Conservation (phyloP, 225 moss, liverwort and hornwort genomes). For the Takakia lepidozioides region DNA sequence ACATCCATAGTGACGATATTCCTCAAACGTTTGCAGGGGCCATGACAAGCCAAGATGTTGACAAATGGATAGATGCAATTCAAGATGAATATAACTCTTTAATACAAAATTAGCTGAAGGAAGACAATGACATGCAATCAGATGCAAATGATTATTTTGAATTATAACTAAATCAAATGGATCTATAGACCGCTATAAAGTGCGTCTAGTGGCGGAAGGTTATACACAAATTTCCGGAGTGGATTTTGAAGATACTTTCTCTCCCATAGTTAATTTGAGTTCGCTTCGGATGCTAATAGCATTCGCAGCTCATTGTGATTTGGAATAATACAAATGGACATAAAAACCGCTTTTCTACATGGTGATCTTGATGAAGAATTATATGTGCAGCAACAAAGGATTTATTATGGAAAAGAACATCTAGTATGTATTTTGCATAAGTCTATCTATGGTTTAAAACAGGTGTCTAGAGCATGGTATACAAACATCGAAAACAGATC, state of each 20-base stretch:
- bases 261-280: background rate
- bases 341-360: slow-evolving; percentile 4
- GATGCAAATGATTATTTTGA: background rate
- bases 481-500: background rate
- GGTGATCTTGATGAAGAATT: background rate
- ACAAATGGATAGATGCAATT: background rate
- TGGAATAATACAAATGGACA: background rate
- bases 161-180: background rate
- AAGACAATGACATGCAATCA: background rate
- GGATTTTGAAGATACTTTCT: background rate
- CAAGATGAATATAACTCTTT: slow-evolving; percentile 1
- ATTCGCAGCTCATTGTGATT: slow-evolving; percentile 1
- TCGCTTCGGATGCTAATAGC: background rate
- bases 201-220: background rate
- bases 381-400: background rate
- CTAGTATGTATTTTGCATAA: slow-evolving; percentile 2
- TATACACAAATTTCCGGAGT: background rate
- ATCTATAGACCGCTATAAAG: slow-evolving; percentile 1
- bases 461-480: slow-evolving; percentile 1
- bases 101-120: background rate
- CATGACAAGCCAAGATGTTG: background rate
- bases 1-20: background rate
- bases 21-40: background rate
- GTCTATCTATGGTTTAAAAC: slow-evolving; percentile 2
- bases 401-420: background rate